Percentiles rank a stretch among this genome's conserved stretches.
phyloP scores from a whole-genome alignment of 768 basidiomycete genomes.

The Amanita polypyramis region DNA sequence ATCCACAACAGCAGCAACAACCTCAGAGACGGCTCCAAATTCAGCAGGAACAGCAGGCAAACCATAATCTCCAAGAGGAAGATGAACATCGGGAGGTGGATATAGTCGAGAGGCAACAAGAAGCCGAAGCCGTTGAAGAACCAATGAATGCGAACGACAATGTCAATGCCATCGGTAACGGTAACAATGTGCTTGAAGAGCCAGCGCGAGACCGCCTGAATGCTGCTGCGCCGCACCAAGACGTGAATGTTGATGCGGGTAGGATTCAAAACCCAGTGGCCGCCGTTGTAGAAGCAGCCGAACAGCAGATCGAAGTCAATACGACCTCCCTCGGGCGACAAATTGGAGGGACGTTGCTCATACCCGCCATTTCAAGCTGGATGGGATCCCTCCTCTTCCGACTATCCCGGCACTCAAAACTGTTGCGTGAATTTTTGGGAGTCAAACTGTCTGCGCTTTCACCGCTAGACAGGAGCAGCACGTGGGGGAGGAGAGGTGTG shows the following conservation, averaged over 20 bases:
- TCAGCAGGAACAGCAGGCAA: no score
- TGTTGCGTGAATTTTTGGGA: constrained; percentile 31
- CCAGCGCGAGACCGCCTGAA: no score
- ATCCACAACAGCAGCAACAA: not conserved
- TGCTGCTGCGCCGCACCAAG: no score
- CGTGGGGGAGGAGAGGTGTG: constrained; percentile 6
- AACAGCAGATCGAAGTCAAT: constrained; percentile 47
- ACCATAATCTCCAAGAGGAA: not conserved
- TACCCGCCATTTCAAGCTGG: constrained; percentile 52
- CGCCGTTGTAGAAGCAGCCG: constrained; percentile 38
- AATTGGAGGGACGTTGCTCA: constrained; percentile 58
- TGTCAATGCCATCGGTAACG: constrained; percentile 14
- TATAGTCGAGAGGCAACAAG: not conserved
- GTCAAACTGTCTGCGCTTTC: constrained; percentile 11
- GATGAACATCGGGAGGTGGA: not conserved
- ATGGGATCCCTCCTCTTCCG: constrained; percentile 55
- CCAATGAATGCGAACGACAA: constrained; percentile 8
- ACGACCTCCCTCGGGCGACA: constrained; percentile 53
- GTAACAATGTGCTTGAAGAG: constrained; percentile 7
- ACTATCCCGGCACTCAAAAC: constrained; percentile 34
- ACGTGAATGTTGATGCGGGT: constrained; percentile 11
- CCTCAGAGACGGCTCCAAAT: not conserved
- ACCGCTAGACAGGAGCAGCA: constrained; percentile 8
- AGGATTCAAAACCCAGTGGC: constrained; percentile 29
- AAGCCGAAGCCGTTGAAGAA: not conserved